phyloP scores from a whole-genome alignment of 75 land plant species.

The Selaginella tamariscina region DNA sequence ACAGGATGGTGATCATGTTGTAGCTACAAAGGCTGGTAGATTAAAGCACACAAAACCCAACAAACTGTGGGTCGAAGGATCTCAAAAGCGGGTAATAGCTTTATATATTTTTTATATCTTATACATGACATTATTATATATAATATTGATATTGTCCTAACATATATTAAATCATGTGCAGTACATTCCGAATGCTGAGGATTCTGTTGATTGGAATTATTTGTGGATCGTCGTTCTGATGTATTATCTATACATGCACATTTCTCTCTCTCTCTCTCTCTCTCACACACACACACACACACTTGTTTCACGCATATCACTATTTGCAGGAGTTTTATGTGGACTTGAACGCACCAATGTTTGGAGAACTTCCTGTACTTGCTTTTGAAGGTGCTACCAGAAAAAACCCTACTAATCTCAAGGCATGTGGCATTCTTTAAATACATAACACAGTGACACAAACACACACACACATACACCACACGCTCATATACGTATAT shows the following conservation, averaged over 20 bases:
- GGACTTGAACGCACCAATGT: conserved; percentile 69
- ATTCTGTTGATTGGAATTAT: conserved; percentile 74
- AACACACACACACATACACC: too few relatives aligned
- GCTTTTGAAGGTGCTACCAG: conserved; percentile 97
- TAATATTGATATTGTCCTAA: neutral
- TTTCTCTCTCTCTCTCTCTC: too few relatives aligned
- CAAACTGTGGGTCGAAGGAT: conserved; percentile 91
- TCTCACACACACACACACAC: too few relatives aligned
- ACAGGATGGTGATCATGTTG: conserved; percentile 68
- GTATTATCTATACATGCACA: conserved; percentile 36
- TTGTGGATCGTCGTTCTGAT: conserved; percentile 63
- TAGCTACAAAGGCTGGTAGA: conserved; percentile 52
- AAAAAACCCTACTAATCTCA: conserved; percentile 78
- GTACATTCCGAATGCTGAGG: conserved; percentile 70
- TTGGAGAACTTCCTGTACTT: conserved; percentile 68
- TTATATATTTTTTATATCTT: too few relatives aligned
- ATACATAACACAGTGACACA: neutral
- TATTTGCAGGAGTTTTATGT: conserved; percentile 50
- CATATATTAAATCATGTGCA: conserved; percentile 18
- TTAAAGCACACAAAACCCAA: conserved; percentile 51
- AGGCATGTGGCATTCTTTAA: conserved; percentile 40
- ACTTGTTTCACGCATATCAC: too few relatives aligned
- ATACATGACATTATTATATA: neutral
- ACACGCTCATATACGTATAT: too few relatives aligned
- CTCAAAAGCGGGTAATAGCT: conserved; percentile 86